Evolutionary conservation across 2,329 filamentous ascomycete genomes (phyloP).

Genomic region (Purpureocillium lavendulum): DNA sequence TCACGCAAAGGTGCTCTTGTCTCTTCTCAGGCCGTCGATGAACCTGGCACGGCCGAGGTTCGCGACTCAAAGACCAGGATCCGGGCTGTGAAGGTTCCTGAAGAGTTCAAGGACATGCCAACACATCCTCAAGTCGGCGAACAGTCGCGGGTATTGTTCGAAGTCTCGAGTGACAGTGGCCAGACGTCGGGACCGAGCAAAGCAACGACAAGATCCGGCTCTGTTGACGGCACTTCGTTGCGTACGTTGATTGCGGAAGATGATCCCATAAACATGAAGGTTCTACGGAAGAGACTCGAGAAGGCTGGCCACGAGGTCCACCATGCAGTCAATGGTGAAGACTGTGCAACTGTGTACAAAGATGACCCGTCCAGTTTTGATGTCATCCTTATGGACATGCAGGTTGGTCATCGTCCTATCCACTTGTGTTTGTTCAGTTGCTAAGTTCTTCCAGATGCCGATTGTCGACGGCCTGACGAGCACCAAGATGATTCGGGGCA

Average conservation of each 20-base stretch:
- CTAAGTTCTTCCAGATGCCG: slow-evolving; percentile 64
- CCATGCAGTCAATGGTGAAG: slow-evolving; percentile 74
- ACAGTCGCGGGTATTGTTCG: slow-evolving; percentile 28
- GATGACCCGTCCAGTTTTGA: slow-evolving; percentile 59
- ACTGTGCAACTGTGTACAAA: slow-evolving; percentile 65
- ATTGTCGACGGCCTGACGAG: slow-evolving; percentile 79
- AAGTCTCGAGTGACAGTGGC: slow-evolving; percentile 19
- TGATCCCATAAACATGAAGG: slow-evolving; percentile 78
- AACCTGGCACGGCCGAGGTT: slow-evolving; percentile 28
- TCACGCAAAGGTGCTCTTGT: not conserved
- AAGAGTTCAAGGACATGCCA: slow-evolving; percentile 32
- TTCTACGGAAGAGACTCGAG: slow-evolving; percentile 71
- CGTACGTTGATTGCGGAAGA: slow-evolving; percentile 77
- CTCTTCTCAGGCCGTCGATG: slow-evolving; percentile 6
- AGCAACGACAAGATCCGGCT: slow-evolving; percentile 14
- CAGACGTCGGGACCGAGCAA: slow-evolving; percentile 9
- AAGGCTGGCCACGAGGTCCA: slow-evolving; percentile 64
- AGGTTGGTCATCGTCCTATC: slow-evolving; percentile 44
- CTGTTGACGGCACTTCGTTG: slow-evolving; percentile 25
- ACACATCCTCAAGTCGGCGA: slow-evolving; percentile 18
- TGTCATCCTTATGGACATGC: slow-evolving; percentile 86
- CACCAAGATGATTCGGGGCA: slow-evolving; percentile 73
- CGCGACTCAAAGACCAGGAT: slow-evolving; percentile 36
- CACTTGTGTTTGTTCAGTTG: not conserved
- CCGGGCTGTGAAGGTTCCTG: slow-evolving; percentile 38